Conservation (phyloP, 768 basidiomycete species). For the Trametes elegans region DNA sequence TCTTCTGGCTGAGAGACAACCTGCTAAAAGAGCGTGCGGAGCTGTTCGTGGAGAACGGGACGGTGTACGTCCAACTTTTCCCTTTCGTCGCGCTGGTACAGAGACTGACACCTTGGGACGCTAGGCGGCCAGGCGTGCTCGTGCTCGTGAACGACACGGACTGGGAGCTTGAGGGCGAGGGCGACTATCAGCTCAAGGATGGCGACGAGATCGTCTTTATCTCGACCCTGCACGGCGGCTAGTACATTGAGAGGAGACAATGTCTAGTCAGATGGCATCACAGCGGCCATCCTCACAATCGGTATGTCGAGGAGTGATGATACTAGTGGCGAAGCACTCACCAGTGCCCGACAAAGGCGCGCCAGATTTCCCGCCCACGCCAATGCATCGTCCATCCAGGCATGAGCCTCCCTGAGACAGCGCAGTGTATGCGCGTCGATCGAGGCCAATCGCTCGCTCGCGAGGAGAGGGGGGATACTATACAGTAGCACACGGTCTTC, state of each 20-base stretch:
- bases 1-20: conserved; percentile 73
- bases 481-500: not conserved
- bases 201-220: conserved; percentile 95
- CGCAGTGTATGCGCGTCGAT: too few species aligned
- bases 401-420: too few species aligned
- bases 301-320: not conserved
- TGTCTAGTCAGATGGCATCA: too few species aligned
- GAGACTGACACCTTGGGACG: not conserved
- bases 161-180: conserved; percentile 97
- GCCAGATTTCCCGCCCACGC: too few species aligned
- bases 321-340: too few species aligned
- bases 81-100: too few species aligned
- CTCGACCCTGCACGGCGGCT: conserved; percentile 93
- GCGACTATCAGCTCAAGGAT: conserved; percentile 73
- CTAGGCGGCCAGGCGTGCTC: conserved; percentile 91
- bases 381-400: too few species aligned
- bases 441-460: too few species aligned
- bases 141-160: conserved; percentile 97
- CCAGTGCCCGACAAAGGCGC: too few species aligned
- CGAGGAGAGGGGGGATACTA: not conserved
- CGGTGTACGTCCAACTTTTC: conserved; percentile 59
- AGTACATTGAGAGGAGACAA: not conserved
- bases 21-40: conserved; percentile 83
- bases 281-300: not conserved
- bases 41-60: conserved; percentile 83